Evolutionary conservation across 805 yeast genomes (phyloP).

Genomic region (Candida pseudoglaebosa): DNA sequence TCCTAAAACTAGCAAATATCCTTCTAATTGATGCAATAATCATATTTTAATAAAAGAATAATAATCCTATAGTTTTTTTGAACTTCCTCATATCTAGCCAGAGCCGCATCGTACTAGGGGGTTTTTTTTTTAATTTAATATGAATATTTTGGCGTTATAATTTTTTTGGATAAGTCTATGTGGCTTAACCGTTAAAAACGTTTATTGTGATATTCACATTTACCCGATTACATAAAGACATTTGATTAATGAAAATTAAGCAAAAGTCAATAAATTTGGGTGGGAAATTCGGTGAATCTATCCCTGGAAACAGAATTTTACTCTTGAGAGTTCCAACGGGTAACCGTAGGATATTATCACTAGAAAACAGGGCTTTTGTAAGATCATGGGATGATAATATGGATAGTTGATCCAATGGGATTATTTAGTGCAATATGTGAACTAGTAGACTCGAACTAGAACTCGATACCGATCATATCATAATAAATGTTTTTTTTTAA

Average conservation of each 20-base stretch:
- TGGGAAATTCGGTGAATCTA: slow-evolving; percentile 59
- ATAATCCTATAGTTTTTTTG: too few relatives aligned
- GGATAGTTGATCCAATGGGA: slow-evolving; percentile 46
- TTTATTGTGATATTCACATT: slow-evolving; percentile 37
- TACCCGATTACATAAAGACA: slow-evolving; percentile 30
- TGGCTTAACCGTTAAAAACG: slow-evolving; percentile 16
- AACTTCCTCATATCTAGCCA: too few relatives aligned
- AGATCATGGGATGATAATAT: slow-evolving; percentile 46
- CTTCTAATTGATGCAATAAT: slow-evolving; percentile 72
- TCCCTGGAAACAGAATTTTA: slow-evolving; percentile 25
- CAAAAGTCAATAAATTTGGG: slow-evolving; percentile 23
- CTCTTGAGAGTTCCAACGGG: slow-evolving; percentile 52
- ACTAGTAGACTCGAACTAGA: too few relatives aligned
- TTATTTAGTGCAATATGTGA: slow-evolving; percentile 56
- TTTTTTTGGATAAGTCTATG: neutral
- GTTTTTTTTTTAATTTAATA: neutral
- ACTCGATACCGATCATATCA: slow-evolving; percentile 53
- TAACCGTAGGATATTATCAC: slow-evolving; percentile 51
- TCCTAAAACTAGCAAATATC: slow-evolving; percentile 75
- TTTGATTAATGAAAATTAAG: slow-evolving; percentile 6
- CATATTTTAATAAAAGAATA: slow-evolving; percentile 28
- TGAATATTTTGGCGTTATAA: neutral
- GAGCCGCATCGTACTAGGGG: neutral
- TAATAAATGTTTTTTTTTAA: neutral
- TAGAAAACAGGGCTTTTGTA: slow-evolving; percentile 34